Evolutionary conservation across 2,329 filamentous ascomycete genomes (phyloP).

Genomic region (Arthrocladium fulminans): DNA sequence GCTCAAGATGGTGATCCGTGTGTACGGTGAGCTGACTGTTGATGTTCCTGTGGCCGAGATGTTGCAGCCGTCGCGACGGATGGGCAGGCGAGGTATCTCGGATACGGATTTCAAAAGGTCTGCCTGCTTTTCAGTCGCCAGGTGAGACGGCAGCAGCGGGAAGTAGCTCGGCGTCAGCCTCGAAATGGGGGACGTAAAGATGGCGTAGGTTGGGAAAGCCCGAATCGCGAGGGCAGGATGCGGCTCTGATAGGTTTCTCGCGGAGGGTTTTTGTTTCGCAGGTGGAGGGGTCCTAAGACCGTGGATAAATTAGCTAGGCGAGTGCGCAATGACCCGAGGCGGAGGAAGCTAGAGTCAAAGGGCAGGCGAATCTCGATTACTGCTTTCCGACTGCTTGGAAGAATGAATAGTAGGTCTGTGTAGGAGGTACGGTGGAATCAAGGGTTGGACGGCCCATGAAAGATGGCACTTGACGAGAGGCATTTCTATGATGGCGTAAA

Average conservation of each 20-base stretch:
- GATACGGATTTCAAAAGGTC: no score
- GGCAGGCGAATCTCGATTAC: background rate
- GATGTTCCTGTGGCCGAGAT: no score
- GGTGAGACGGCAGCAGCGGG: no score
- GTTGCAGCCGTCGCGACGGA: no score
- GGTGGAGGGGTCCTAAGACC: constrained; percentile 4
- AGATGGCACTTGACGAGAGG: background rate
- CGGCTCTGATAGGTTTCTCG: background rate
- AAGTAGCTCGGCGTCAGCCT: no score
- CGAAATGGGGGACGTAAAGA: background rate
- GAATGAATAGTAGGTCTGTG: background rate
- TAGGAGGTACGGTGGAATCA: background rate
- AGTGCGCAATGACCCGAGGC: constrained; percentile 2
- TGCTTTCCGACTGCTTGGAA: background rate
- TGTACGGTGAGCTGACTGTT: no score
- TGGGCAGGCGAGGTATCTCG: no score
- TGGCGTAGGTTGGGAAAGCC: background rate
- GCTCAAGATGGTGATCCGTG: no score
- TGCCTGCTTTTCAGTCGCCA: no score
- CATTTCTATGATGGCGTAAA: background rate
- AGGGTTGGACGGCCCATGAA: background rate
- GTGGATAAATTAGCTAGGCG: constrained; percentile 3
- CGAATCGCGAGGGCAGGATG: background rate
- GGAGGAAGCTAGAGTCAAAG: background rate
- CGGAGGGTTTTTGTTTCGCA: background rate